Percentiles rank a stretch among this genome's conserved stretches.
Conservation (phyloP, 345 rosid genomes). For the Eucalyptus brandiana region DNA sequence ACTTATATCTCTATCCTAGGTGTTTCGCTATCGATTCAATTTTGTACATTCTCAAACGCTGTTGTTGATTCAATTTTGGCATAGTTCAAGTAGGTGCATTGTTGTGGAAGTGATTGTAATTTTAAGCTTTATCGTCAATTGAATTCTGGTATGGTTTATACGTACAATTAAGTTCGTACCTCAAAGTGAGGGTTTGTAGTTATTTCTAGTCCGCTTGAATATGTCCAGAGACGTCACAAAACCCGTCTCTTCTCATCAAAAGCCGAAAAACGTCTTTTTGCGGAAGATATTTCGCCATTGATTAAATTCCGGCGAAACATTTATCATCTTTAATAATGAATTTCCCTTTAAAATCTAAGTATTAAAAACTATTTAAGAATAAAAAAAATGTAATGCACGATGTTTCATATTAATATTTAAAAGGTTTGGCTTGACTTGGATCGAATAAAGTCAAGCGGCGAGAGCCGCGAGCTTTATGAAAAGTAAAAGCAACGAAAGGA, state of each 20-base stretch:
- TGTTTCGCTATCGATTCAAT: background rate
- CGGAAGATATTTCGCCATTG: too few species aligned
- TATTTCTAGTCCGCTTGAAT: background rate
- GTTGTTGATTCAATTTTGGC: background rate
- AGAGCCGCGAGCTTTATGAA: background rate
- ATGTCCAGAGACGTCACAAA: accelerated
- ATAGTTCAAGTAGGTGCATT: background rate
- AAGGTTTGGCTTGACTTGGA: background rate
- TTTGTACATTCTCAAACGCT: background rate
- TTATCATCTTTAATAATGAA: background rate
- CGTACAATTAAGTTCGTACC: too few species aligned
- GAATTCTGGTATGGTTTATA: background rate
- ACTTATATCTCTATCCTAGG: background rate
- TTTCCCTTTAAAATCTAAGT: background rate
- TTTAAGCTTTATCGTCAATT: too few species aligned
- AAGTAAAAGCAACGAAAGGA: background rate
- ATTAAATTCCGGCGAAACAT: too few species aligned
- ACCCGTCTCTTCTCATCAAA: background rate
- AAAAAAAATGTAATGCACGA: background rate
- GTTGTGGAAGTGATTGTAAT: background rate
- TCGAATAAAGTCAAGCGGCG: background rate
- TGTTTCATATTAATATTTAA: background rate
- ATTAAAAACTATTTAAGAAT: background rate
- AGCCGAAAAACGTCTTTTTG: background rate
- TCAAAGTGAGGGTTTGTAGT: too few species aligned